Conservation (phyloP, 169 alveolate species). For the Plasmodium sp. region DNA sequence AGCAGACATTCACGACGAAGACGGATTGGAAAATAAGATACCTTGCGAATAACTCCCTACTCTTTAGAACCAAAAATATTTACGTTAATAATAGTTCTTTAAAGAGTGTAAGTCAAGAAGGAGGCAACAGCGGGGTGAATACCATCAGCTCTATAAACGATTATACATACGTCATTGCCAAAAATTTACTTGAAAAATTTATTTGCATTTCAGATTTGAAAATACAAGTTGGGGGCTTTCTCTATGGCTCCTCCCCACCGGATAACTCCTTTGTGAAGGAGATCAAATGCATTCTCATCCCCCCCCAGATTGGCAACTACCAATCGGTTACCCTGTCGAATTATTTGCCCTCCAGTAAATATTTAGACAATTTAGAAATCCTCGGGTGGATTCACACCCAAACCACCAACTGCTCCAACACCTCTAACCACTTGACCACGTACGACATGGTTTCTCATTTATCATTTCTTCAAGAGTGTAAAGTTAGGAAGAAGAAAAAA, state of each 20-base stretch:
- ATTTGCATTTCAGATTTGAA: slow-evolving; percentile 98
- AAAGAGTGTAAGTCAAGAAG: slow-evolving; percentile 78
- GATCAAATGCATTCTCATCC: slow-evolving; percentile 95
- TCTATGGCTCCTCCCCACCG: slow-evolving; percentile 91
- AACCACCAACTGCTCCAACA: slow-evolving; percentile 89
- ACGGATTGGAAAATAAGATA: slow-evolving; percentile 99
- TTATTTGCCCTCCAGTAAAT: slow-evolving; percentile 94
- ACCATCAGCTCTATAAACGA: slow-evolving; percentile 80
- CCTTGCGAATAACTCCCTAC: slow-evolving; percentile 97
- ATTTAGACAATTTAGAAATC: slow-evolving; percentile 95
- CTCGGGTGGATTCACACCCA: slow-evolving; percentile 99
- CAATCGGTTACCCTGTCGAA: slow-evolving; percentile 93
- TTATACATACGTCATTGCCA: slow-evolving; percentile 96
- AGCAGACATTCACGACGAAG: slow-evolving; percentile 96
- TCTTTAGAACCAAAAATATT: slow-evolving; percentile 97
- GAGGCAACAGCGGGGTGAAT: slow-evolving; percentile 3
- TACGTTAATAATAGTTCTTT: slow-evolving; percentile 92
- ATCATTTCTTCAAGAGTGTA: slow-evolving; percentile 64
- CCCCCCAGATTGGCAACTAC: slow-evolving; percentile 99
- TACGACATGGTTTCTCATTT: slow-evolving; percentile 76
- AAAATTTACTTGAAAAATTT: slow-evolving; percentile 96
- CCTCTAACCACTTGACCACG: slow-evolving; percentile 84
- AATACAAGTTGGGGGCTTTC: slow-evolving; percentile 97
- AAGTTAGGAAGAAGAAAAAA: slow-evolving; percentile 17
- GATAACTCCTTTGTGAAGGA: slow-evolving; percentile 90